Evolutionary conservation across 768 basidiomycete genomes (phyloP), one percentile per base, ranked within the genome.

Genomic region (Suillus subaureus): DNA sequence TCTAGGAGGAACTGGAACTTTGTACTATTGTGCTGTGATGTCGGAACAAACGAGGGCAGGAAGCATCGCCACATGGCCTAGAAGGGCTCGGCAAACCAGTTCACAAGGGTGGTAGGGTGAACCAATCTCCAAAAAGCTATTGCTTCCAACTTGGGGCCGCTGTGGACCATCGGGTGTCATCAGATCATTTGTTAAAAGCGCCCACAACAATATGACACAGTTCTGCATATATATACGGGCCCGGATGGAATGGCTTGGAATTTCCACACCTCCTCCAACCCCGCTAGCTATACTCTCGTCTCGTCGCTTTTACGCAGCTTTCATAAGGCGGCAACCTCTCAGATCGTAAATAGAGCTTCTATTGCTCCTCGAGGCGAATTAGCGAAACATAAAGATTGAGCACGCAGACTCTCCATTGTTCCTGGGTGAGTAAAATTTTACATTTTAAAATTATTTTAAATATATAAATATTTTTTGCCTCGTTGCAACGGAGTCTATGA

Each of bases 311-410:
- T 40, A 3, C 58, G 26, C 58, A 42, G 58, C n/a, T 61, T 51
- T 57, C 62, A 63, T 63, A 61, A 68, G 28, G 65, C 65, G 72
- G 71, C 69, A 73, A 73, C 70, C 69, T 73, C 67, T 61, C 67
- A 63, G 61, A 43, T 51, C 40, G 56, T 61, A 57, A 40, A 42
- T 42, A 21, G 40, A 12, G 61, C 70, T 75, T 76, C 68, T 73
- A 61, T 31, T 71, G 69, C 71, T 73, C 75, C 75, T 76, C 76
- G 73, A 76, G 75, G 75, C 65, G 64, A 64, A 51, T 69, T 77
- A 76, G 74, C 74, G 74, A 77, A 55, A 65, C 72, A 70, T 69
- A 67, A 61, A 64, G 63, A 66, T 64, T 64, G 16, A 42, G 43
- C 43, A 45, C 21, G 43, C 21, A 45, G 43, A 45, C 43, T 11